Percentiles rank a stretch among this genome's conserved stretches.
Conservation (phyloP, 108 stramenopile genomes). For the Discostella pseudostelligera region DNA sequence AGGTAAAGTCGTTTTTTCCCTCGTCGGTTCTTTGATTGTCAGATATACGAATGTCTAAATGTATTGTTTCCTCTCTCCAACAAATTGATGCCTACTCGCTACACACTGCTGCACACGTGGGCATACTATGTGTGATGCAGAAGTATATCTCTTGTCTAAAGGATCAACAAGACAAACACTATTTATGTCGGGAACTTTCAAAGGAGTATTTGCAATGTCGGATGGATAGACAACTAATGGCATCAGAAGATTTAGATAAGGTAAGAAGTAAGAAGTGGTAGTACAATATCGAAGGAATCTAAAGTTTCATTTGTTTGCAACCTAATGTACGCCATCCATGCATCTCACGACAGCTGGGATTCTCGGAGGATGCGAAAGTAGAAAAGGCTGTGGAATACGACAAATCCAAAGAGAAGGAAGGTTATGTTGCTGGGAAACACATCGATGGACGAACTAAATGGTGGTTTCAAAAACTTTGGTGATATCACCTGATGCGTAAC, state of each 20-base stretch:
- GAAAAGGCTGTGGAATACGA: slow-evolving; percentile 73
- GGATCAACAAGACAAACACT: slow-evolving; percentile 69
- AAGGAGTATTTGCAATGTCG: slow-evolving; percentile 87
- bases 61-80: background rate
- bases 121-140: slow-evolving; percentile 22
- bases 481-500: too few species aligned
- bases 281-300: too few species aligned
- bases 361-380: slow-evolving; percentile 60
- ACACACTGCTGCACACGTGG: too few species aligned
- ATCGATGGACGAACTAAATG: slow-evolving; percentile 67
- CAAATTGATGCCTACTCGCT: background rate
- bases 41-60: too few species aligned
- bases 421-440: slow-evolving; percentile 87
- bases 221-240: slow-evolving; percentile 83
- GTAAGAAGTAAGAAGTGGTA: too few species aligned
- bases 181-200: slow-evolving; percentile 79
- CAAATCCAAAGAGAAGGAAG: slow-evolving; percentile 78
- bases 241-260: slow-evolving; percentile 77
- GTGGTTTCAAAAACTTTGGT: slow-evolving; percentile 67
- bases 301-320: background rate
- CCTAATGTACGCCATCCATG: background rate
- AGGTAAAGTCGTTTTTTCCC: slow-evolving; percentile 41
- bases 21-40: too few species aligned
- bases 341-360: slow-evolving; percentile 55
- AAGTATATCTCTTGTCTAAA: slow-evolving; percentile 80